These are phyloP conservation scores for Populus ilicifolia DNA, from an alignment of 345 rosid genomes.

Conservation along the genomic window DNA sequence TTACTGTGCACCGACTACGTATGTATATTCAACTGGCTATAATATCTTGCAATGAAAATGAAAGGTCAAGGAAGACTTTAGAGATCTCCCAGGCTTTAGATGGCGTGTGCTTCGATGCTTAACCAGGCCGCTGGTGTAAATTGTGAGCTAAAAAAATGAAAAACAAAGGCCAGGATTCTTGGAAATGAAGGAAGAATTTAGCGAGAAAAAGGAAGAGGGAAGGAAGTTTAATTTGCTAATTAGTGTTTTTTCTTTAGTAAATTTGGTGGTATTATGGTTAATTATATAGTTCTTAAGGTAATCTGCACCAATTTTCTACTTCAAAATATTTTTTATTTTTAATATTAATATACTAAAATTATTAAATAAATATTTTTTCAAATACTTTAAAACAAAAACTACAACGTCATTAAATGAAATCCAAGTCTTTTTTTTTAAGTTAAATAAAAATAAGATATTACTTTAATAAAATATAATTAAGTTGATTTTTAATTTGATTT, in stretches of 20 bases:
- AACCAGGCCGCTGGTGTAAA: neutral
- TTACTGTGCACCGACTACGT: neutral
- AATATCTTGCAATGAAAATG: neutral
- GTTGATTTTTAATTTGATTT: too few species aligned
- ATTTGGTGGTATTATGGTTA: neutral
- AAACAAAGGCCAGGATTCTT: slow-evolving; percentile 1
- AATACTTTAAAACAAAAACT: too few species aligned
- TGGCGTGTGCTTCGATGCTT: slow-evolving; percentile 14
- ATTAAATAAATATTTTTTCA: too few species aligned
- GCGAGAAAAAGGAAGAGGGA: neutral
- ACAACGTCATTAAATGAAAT: too few species aligned
- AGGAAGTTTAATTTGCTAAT: neutral
- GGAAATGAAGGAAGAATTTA: neutral
- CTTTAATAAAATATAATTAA: too few species aligned
- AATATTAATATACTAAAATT: too few species aligned
- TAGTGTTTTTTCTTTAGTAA: neutral
- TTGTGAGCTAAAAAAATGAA: neutral
- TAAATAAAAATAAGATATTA: too few species aligned
- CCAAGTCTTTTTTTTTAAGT: too few species aligned
- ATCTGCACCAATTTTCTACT: neutral
- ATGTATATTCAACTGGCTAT: neutral
- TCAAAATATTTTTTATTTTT: too few species aligned
- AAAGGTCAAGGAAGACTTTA: neutral
- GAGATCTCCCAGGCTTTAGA: slow-evolving; percentile 16
- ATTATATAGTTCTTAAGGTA: neutral